Conservation (phyloP, 2,329 filamentous ascomycete genomes). For the Cytospora schulzeri region DNA sequence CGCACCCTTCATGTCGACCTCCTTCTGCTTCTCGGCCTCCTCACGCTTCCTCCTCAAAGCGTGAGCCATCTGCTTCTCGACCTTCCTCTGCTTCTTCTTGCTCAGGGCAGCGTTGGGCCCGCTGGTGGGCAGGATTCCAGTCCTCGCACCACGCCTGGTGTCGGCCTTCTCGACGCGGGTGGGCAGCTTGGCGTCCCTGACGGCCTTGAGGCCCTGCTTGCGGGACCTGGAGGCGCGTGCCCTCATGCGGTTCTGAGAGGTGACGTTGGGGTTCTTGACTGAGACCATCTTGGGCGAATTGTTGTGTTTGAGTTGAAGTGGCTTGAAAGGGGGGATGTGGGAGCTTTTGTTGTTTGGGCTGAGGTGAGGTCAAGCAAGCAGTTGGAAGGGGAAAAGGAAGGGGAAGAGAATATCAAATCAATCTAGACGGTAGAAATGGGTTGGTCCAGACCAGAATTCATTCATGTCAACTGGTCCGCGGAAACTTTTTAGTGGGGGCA, state of each 20-base stretch:
- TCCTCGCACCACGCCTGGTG: slow-evolving; percentile 51
- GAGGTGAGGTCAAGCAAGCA: neutral
- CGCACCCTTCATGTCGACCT: slow-evolving; percentile 27
- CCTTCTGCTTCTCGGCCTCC: slow-evolving; percentile 38
- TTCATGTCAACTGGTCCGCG: too few relatives aligned
- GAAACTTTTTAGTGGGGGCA: slow-evolving; percentile 18
- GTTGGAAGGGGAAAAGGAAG: neutral
- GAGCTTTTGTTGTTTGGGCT: neutral
- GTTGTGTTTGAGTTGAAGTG: too few relatives aligned
- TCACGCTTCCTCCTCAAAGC: slow-evolving; percentile 56
- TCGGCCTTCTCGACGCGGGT: slow-evolving; percentile 39
- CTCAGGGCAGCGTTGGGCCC: slow-evolving; percentile 55
- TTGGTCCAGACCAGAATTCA: neutral
- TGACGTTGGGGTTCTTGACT: slow-evolving; percentile 60
- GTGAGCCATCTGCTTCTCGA: slow-evolving; percentile 56
- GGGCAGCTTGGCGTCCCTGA: slow-evolving; percentile 34
- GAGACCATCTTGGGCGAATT: slow-evolving; percentile 50
- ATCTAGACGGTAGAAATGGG: neutral
- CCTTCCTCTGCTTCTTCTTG: slow-evolving; percentile 58
- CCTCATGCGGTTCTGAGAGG: slow-evolving; percentile 55
- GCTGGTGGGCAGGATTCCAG: slow-evolving; percentile 57
- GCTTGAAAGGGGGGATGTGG: too few relatives aligned
- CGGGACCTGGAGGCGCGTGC: slow-evolving; percentile 48
- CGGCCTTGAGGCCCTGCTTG: slow-evolving; percentile 47
- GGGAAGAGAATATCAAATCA: neutral